Conservation (phyloP, 2,329 filamentous ascomycete species). For the Colletotrichum horii region DNA sequence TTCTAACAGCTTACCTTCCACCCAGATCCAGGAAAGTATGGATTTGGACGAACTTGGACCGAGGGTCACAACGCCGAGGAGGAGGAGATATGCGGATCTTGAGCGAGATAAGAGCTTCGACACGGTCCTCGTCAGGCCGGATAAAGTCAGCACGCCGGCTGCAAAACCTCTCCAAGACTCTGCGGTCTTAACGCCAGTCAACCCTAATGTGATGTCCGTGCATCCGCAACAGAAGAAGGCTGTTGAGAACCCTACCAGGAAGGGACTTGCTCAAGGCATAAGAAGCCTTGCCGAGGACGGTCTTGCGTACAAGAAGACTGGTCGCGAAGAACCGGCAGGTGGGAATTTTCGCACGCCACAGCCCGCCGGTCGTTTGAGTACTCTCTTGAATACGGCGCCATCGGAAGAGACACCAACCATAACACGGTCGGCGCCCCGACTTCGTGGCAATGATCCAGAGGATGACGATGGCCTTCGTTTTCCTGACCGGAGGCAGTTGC, state of each 20-base stretch:
- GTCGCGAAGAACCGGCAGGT: conserved; percentile 12
- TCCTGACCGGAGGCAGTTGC: conserved; percentile 46
- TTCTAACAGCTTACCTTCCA: conserved; percentile 25
- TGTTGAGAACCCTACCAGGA: conserved; percentile 18
- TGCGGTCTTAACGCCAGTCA: conserved; percentile 41
- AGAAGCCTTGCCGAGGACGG: conserved; percentile 55
- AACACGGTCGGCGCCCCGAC: conserved; percentile 28
- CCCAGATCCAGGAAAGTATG: conserved; percentile 56
- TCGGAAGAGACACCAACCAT: conserved; percentile 27
- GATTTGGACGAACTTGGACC: conserved; percentile 60
- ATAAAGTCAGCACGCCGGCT: conserved; percentile 20
- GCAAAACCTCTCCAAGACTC: conserved; percentile 22
- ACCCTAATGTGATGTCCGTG: conserved; percentile 34
- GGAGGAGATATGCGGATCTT: conserved; percentile 25
- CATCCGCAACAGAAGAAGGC: conserved; percentile 28
- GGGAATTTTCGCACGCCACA: conserved; percentile 16
- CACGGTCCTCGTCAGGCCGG: conserved; percentile 6
- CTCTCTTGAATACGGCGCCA: conserved; percentile 37
- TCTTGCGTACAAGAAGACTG: conserved; percentile 27
- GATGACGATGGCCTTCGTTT: conserved; percentile 32
- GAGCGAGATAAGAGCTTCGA: neutral
- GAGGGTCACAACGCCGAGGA: conserved; percentile 47
- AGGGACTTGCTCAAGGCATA: conserved; percentile 40
- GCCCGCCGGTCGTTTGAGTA: conserved; percentile 34
- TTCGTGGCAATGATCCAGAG: conserved; percentile 21